Evolutionary conservation across 1,284 basidiomycete species (phyloP), one percentile per base, ranked within the genome.

Genomic region (Schizophyllum amplum): DNA sequence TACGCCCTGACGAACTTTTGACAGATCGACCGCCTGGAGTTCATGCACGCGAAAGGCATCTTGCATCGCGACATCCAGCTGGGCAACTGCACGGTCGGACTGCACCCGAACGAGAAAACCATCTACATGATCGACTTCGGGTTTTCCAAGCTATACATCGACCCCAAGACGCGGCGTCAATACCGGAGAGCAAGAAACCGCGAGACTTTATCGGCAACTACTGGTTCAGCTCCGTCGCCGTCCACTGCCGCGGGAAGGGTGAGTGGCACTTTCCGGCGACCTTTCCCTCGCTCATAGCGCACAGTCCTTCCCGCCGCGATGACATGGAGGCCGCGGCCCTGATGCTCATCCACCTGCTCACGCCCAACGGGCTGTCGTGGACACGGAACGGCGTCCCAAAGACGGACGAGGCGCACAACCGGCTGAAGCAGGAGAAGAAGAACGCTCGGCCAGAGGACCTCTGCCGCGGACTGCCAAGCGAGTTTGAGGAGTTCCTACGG

Each of bases 41-140:
- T 80, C 57, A 90, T 90, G 87, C 87, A 90, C 65, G 71, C 73
- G 3, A 77, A 81, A 26, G 87, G 86, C 17, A 74, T 90, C 46
- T 73, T 90, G 33, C 87, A 90, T 66, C 79, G 87, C 6, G 87
- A 90, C 62, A 84, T 90, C 54, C 87, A 90, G 62, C 76, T 90
- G 4, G 87, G 87, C 6, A 90, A 90, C 67, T 86, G 83, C 62
- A 80, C 80, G 5, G 66, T 89, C 55, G 87, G 87, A 9, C 71
- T 77, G 51, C 67, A 72, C 4, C 79, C 82, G 0, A 71, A 84
- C 59, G 74, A 84, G n/a, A 74, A 75, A 56, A 76, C 70, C 27
- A 76, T 90, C 59, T 89, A 88, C 64, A 86, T 90, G 86, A 90
- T 90, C 63, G 87, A 90, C 68, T 90, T 90, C 67, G 87, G 87